Conservation (phyloP, 1,139 yeast species). For the Pichia kudriavzevii region DNA sequence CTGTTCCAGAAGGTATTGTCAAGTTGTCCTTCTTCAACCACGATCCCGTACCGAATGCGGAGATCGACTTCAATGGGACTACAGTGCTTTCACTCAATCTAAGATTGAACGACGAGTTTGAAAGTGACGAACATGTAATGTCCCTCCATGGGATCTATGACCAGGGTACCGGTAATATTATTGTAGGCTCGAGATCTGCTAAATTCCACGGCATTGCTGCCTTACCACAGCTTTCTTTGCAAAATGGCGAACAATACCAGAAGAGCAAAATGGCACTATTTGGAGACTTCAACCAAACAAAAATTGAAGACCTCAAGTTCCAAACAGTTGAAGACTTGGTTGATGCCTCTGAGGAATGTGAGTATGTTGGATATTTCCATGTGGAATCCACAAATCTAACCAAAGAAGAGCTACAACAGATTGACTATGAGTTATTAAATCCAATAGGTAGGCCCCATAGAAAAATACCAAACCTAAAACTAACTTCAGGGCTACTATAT, state of each 20-base stretch:
- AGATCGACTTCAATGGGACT: constrained; percentile 16
- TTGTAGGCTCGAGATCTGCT: constrained; percentile 59
- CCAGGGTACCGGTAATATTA: constrained; percentile 58
- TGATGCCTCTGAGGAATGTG: constrained; percentile 50
- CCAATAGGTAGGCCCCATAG: constrained; percentile 76
- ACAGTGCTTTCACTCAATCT: constrained; percentile 19
- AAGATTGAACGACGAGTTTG: constrained; percentile 34
- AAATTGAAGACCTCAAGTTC: constrained; percentile 30
- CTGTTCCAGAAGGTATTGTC: constrained; percentile 21
- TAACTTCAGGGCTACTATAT: constrained; percentile 54
- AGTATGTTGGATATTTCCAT: constrained; percentile 62
- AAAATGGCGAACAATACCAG: constrained; percentile 36
- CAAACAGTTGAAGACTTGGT: constrained; percentile 32
- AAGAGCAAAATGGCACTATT: constrained; percentile 33
- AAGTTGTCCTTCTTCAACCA: constrained; percentile 15
- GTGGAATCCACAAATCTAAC: constrained; percentile 51
- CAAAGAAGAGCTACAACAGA: constrained; percentile 43
- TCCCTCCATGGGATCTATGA: constrained; percentile 63
- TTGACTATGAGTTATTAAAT: constrained; percentile 62
- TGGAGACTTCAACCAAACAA: constrained; percentile 37
- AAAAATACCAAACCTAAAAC: constrained; percentile 45
- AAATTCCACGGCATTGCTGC: constrained; percentile 62
- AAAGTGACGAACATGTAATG: constrained; percentile 38
- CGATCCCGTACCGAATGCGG: constrained; percentile 10
- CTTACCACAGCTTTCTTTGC: constrained; percentile 49